phyloP scores from a whole-genome alignment of 148 eudicot genomes.

The Linanthus parryae region DNA sequence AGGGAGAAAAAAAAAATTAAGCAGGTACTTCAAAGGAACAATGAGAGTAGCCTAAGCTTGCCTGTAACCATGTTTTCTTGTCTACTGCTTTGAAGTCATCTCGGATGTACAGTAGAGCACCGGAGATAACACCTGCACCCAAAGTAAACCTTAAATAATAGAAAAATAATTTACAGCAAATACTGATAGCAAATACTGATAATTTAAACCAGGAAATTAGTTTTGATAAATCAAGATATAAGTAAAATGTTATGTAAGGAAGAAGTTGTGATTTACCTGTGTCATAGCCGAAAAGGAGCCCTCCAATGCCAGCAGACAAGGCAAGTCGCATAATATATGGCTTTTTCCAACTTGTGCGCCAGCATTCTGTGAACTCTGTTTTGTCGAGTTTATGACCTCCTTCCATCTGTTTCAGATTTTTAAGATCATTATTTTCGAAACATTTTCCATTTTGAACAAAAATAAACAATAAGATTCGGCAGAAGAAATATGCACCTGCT shows the following conservation, averaged over 20 bases:
- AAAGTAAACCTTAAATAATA: neutral
- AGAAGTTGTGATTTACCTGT: no score
- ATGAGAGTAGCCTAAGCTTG: constrained; percentile 4
- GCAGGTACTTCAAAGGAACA: no score
- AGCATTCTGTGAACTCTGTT: constrained; percentile 68
- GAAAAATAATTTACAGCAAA: neutral
- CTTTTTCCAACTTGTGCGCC: constrained; percentile 39
- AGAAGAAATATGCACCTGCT: no score
- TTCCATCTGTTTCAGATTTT: no score
- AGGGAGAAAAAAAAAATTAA: neutral
- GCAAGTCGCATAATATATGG: constrained; percentile 75
- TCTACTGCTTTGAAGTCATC: constrained; percentile 53
- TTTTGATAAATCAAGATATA: neutral
- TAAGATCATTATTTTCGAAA: no score
- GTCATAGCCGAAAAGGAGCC: constrained; percentile 76
- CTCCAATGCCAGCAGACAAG: constrained; percentile 70
- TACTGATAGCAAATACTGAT: neutral
- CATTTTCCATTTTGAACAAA: no score
- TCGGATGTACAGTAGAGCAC: constrained; percentile 64
- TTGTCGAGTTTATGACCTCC: constrained; percentile 45
- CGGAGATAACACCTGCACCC: constrained; percentile 61
- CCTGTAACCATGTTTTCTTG: constrained; percentile 54
- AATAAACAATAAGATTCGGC: no score
- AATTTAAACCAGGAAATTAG: no score
- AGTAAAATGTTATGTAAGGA: no score